Base-by-base conservation (phyloP, 495 filamentous ascomycete genomes). In the Xylaria intraflava region DNA sequence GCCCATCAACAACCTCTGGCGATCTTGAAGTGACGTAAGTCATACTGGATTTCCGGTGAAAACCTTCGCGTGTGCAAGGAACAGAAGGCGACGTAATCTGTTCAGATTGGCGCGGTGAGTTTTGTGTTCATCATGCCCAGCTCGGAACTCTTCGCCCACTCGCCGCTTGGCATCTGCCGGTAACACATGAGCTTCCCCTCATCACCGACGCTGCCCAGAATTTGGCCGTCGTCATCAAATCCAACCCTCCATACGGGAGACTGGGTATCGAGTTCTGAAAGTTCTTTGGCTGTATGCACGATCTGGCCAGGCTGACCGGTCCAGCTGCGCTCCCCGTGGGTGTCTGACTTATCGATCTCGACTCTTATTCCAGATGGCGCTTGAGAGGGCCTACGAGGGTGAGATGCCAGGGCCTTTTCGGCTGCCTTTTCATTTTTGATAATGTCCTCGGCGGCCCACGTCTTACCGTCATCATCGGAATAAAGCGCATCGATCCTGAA, bases 401-500 rank as follows among this genome's bases (percentile, higher is more conserved):
- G 43, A 17, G 57, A 52, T 31, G 51, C 38, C 45, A 12, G 36
- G 46, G 40, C 24, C 33, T 62, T 56, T 36, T 69, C 59, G 41
- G 58, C 43, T 46, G 50, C 20, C 43, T 59, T 57, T 46, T 54
- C 10, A 42, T 41, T 39, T 11, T 58, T 50, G 22, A 65, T 2
- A n/a, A 72, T 57, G 49, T 62, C 64, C 14, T 58, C 56, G 8
- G 58, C 56, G 16, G 65, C 60, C 69, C 68, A 66, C 12, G 62
- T 56, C 23, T 62, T 62, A 40, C 58, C 63, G 39, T 69, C 66
- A 10, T 62, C 59, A 5, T 60, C 51, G 26, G 57, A 57, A 35
- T 62, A 66, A 6, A 81, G 77, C 7, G 88, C 87, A 30, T 82
- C 79, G 0, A 99, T 71, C 62, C 90, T 80, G 59, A 90, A 96